Conservation (phyloP, 1,139 yeast species). For the Zygoascus sp. region DNA sequence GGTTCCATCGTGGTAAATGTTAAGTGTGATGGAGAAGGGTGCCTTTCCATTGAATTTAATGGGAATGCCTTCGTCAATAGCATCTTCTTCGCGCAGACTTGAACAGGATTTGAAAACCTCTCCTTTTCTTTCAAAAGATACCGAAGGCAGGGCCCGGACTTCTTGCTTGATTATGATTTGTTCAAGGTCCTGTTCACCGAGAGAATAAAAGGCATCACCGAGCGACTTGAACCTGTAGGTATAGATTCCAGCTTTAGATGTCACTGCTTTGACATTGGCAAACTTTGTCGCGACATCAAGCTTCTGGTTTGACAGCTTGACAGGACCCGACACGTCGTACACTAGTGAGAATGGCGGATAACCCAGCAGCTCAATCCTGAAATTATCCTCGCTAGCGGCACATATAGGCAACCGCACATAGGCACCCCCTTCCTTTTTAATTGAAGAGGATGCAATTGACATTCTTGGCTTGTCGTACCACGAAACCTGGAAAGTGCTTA, state of each 20-base stretch:
- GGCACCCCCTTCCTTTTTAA: conserved; percentile 29
- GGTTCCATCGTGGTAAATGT: conserved; percentile 50
- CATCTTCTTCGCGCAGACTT: conserved; percentile 26
- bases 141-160: conserved; percentile 59
- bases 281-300: conserved; percentile 50
- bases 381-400: conserved; percentile 45
- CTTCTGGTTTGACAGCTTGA: conserved; percentile 41
- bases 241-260: conserved; percentile 50
- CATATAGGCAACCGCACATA: conserved; percentile 40
- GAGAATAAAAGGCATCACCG: conserved; percentile 58
- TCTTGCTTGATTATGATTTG: conserved; percentile 51
- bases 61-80: conserved; percentile 46
- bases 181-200: conserved; percentile 36
- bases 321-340: conserved; percentile 61
- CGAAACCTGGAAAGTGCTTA: conserved; percentile 23
- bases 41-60: conserved; percentile 53
- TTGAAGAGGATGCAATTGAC: neutral
- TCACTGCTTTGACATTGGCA: conserved; percentile 43
- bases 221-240: conserved; percentile 58
- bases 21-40: conserved; percentile 58
- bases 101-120: conserved; percentile 53
- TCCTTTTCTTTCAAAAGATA: conserved; percentile 46
- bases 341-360: conserved; percentile 68
- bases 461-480: conserved; percentile 28
- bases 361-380: conserved; percentile 50